Evolutionary conservation across 495 filamentous ascomycete species (phyloP), one percentile per base, ranked within the genome.

Genomic region (Clavariopsis aquatica): DNA sequence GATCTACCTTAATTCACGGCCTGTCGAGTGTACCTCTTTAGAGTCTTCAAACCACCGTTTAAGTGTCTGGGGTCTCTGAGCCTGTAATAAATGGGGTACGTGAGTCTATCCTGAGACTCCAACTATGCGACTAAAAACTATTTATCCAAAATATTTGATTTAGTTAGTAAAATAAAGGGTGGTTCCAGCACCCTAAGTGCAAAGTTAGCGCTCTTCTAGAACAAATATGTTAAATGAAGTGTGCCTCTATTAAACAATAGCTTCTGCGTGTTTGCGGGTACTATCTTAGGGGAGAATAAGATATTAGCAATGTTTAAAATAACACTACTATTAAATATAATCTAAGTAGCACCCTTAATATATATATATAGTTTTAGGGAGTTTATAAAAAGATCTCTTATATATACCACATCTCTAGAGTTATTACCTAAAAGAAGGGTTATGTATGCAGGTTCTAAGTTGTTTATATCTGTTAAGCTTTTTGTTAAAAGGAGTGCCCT

Each of bases 151-250:
- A 59, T 59, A 27, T n/a, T 59, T 28, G 20, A 59, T 59, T 59
- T 59, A 49, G 56, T 59, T 49, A 49, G 45, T 59, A 28, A 59
- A 49, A 59, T 59, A 28, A 59, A 59, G 56, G 56, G 56, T 59
- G 26, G 56, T 59, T 59, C 56, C 26, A 59, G 56, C 23, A 59
- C 41, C 45, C 29, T 59, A 28, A 59, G 38, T 59, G 26, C 29
- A 27, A 49, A 59, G 24, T 59, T 28, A 49, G 56, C 24, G 24
- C 56, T 59, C 56, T 59, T 59, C 56, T 28, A 59, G 56, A 59
- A 59, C 45, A 27, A 59, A 59, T 59, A 59, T 59, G 23, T 59
- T 49, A 27, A 59, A 59, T 49, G n/a, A 59, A 59, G 45, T 34
- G 41, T 59, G 23, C 41, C 45, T 59, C 26, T 49, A 59, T 59